Base-by-base conservation (phyloP, 2,329 filamentous ascomycete species). In the Stagonosporopsis chrysanthemi region DNA sequence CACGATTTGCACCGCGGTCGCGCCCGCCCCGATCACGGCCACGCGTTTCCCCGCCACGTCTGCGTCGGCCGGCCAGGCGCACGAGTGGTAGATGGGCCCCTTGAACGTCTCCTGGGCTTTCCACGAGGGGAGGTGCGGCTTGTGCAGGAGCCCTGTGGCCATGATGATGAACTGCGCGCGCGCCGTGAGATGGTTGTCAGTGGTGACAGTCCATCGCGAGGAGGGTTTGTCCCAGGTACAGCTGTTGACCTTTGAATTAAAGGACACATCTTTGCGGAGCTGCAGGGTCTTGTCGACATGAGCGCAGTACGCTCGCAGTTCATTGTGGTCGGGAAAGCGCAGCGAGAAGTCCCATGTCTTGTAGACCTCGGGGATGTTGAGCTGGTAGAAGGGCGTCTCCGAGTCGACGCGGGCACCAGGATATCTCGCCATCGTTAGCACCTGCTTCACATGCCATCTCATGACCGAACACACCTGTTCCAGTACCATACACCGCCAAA, bases 161-260 rank as follows among this genome's bases (percentile, higher is more conserved):
- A 68, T 47, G 1, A 70, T 56, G 8, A 72, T 41, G 79, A 80
- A n/a, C 80, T 80, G n/a, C 75, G 79, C 31, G 75, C 75, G 26
- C 74, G 72, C 49, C 82, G 63, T 14, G 80, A 70, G 61, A 3
- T 81, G 82, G 28, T 77, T 76, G 8, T 75, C 74, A 0, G 80
- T 81, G 7, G 59, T 72, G 14, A 85, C 65, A 0, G 69, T 74
- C 84, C 83, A 86, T 28, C 67, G 62, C 0, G 72, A 71, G 1
- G 70, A 52, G 0, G 62, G 57, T 0, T 70, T 65, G 50, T 83
- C 70, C 61, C 79, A 84, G 1, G 68, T 63, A 1, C 79, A 80
- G 2, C 70, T 75, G 6, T 74, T 67, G 1, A 85, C 79, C 6
- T 71, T 72, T 9, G 76, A 76, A 24, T 80, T 69, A 67, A 83